Evolutionary conservation across 2,329 filamentous ascomycete species (phyloP), one percentile per base, ranked within the genome.

Genomic region (Colletotrichum sp.): DNA sequence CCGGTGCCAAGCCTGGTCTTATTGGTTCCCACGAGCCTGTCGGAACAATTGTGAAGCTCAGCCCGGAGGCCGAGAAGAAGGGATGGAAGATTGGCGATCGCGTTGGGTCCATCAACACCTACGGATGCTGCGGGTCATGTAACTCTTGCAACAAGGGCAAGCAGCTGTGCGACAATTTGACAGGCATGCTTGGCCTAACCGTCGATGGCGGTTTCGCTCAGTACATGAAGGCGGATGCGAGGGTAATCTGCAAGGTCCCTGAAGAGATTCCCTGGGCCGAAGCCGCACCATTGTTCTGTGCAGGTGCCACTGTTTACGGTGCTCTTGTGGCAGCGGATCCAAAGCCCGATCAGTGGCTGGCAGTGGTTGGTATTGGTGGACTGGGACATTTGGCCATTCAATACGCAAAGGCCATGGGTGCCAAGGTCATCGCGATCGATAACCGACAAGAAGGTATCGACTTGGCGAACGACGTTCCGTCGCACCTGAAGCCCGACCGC

Each of bases 11-110:
- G 70, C 67, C 80, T 72, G 72, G 72, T 2, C 68, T 77, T 6
- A 77, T 81, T n/a, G 90, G 92, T 69, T 77, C 73, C 3, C 93
- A 94, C 80, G 93, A 94, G 80, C 93, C 93, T 78, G 92, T 91
- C 2, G 93, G 93, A 7, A 86, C 88, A 64, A 88, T 94, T 18
- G 87, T 90, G 39, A 89, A 92, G 79, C 83, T 89, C 52, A 92
- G 92, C 2, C 86, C 87, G 16, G 86, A 79, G 52, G 78, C 75
- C 6, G 64, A 57, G 44, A 69, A 62, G 49, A 66, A 71, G 24
- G 78, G 78, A 13, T 76, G 77, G 21, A 64, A 89, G 77, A 87
- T 89, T 73, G 92, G 92, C 18, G 92, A 94, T 80, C 85, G 87
- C 64, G 86, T 94, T 36, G 91, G 81, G 18, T 80, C 78, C 67